These are phyloP conservation scores for Ceraceosorus bombacis DNA, from an alignment of 1,284 basidiomycete genomes.

Conservation along the genomic window DNA sequence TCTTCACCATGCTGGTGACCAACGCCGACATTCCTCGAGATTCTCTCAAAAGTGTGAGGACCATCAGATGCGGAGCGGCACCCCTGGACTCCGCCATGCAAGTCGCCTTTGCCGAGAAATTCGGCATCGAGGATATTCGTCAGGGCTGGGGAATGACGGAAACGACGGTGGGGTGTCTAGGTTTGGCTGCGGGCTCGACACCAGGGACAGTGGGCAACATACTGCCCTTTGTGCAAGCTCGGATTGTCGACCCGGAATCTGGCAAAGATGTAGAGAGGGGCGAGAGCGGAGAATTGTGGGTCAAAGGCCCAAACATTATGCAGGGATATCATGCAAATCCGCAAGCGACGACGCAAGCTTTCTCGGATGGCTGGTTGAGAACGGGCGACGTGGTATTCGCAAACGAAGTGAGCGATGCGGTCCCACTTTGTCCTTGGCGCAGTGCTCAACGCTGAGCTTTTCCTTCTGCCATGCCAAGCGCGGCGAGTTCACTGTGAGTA, in stretches of 20 bases:
- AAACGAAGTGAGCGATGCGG: slow-evolving; percentile 16
- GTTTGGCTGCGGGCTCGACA: slow-evolving; percentile 10
- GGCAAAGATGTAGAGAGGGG: slow-evolving; percentile 17
- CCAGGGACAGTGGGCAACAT: slow-evolving; percentile 21
- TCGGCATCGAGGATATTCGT: slow-evolving; percentile 12
- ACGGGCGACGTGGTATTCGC: slow-evolving; percentile 37
- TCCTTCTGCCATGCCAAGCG: too few species aligned
- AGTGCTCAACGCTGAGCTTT: too few species aligned
- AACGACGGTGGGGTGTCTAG: slow-evolving; percentile 24
- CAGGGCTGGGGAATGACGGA: slow-evolving; percentile 31
- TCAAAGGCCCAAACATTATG: slow-evolving; percentile 24
- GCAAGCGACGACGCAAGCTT: slow-evolving; percentile 56
- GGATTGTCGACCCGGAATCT: slow-evolving; percentile 15
- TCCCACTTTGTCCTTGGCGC: too few species aligned
- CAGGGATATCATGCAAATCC: slow-evolving; percentile 23
- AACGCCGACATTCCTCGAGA: slow-evolving; percentile 13
- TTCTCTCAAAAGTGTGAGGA: slow-evolving; percentile 1
- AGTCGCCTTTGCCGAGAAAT: slow-evolving; percentile 16
- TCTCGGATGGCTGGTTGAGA: slow-evolving; percentile 52
- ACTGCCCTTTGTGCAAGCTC: slow-evolving; percentile 10
- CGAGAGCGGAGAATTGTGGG: slow-evolving; percentile 22
- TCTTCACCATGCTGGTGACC: slow-evolving; percentile 14
- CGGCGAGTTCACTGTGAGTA: too few species aligned
- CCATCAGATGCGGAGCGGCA: slow-evolving; percentile 18
- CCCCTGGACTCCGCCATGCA: slow-evolving; percentile 21